phyloP scores from a whole-genome alignment of 2,329 filamentous ascomycete genomes.

The Clarireedia homoeocarpa region DNA sequence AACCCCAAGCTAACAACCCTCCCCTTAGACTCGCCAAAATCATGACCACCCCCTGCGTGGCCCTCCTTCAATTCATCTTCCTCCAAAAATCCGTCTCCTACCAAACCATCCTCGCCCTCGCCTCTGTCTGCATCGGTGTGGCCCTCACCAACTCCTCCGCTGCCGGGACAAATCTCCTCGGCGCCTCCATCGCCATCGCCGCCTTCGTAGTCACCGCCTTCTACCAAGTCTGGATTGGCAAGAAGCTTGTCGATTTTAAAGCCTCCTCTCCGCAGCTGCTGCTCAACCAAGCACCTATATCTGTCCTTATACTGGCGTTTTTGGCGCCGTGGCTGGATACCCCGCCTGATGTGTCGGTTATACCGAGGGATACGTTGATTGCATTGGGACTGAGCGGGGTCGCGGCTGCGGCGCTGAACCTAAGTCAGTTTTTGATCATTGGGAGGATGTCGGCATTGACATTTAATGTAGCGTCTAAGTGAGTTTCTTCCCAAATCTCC shows the following conservation, averaged over 20 bases:
- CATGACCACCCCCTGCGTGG: slow-evolving; percentile 40
- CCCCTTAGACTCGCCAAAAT: slow-evolving; percentile 35
- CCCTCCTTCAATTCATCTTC: slow-evolving; percentile 37
- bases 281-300: slow-evolving; percentile 38
- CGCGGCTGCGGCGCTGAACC: slow-evolving; percentile 32
- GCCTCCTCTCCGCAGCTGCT: slow-evolving; percentile 37
- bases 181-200: slow-evolving; percentile 35
- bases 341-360: slow-evolving; percentile 17
- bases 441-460: slow-evolving; percentile 27
- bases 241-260: slow-evolving; percentile 38
- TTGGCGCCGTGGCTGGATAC: slow-evolving; percentile 38
- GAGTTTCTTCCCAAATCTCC: slow-evolving; percentile 10
- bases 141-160: slow-evolving; percentile 36
- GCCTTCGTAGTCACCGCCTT: slow-evolving; percentile 38
- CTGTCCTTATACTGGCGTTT: slow-evolving; percentile 35
- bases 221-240: slow-evolving; percentile 41
- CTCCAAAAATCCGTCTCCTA: slow-evolving; percentile 35
- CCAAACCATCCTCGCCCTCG: slow-evolving; percentile 34
- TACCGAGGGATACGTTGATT: slow-evolving; percentile 34
- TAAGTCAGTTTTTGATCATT: slow-evolving; percentile 35
- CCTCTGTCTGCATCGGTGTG: slow-evolving; percentile 36
- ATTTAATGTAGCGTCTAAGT: slow-evolving; percentile 28
- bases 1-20: not conserved
- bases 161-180: slow-evolving; percentile 33
- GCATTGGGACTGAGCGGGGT: slow-evolving; percentile 35